phyloP scores from a whole-genome alignment of 2,329 filamentous ascomycete species.

The Botrytis sinoallii region DNA sequence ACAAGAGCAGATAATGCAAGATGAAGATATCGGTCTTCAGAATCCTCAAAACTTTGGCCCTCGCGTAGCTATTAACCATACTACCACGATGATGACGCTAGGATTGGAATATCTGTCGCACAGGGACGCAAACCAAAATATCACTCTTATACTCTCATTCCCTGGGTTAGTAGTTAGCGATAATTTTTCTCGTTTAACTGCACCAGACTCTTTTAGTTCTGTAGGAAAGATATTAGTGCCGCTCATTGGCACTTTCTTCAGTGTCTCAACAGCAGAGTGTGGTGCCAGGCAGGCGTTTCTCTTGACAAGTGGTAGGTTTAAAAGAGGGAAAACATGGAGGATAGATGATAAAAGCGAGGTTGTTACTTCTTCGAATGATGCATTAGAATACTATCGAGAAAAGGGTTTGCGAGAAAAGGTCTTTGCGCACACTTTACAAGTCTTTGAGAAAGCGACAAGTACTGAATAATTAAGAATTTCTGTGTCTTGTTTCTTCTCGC shows the following conservation, averaged over 20 bases:
- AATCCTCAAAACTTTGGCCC: neutral
- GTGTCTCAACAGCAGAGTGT: neutral
- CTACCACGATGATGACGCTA: neutral
- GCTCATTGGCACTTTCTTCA: neutral
- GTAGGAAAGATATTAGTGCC: neutral
- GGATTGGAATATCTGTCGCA: neutral
- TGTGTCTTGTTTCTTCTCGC: neutral
- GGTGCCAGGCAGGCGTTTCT: neutral
- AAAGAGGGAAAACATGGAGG: neutral
- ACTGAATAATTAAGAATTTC: neutral
- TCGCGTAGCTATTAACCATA: neutral
- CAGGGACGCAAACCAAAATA: neutral
- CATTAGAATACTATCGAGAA: neutral
- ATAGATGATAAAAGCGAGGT: neutral
- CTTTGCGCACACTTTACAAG: neutral
- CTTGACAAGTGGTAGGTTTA: neutral
- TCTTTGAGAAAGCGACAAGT: neutral
- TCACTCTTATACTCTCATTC: neutral
- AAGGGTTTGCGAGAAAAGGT: neutral
- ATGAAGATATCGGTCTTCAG: neutral
- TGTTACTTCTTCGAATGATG: neutral
- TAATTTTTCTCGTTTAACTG: neutral
- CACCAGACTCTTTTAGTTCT: neutral
- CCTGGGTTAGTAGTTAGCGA: neutral
- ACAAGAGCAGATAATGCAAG: neutral